Base-by-base conservation (phyloP, 2,329 filamentous ascomycete species). In the Arthrobotrys sinensis region DNA sequence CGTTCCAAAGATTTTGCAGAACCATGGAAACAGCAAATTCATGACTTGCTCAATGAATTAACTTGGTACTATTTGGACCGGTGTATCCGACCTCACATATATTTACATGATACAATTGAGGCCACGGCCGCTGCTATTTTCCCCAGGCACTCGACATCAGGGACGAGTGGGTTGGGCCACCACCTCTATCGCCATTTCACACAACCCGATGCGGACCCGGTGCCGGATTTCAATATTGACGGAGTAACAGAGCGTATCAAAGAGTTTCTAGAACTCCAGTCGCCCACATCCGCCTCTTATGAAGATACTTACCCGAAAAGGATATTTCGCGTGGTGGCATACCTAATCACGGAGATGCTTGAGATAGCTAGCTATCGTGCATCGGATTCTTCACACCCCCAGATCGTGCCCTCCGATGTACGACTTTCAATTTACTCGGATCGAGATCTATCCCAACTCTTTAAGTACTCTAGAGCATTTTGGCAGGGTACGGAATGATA, bases 1-100 rank as follows among this genome's bases (percentile, higher is more conserved):
- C 34, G 4, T 7, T 36, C 38, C 36, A 36, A 19, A 10, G 36
- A 53, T 10, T 55, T 65, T 14, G 32, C 69, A 24, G 40, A 34
- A 28, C 5, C 19, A 43, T 72, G 32, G 57, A 65, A 43, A 38
- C 57, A 40, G 1, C 21, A 55, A 10, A 24, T 48, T 4, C 7
- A 57, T n/a, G 24, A 50, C 10, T 16, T 72, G 34, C 36, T 72
- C n/a, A 72, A 65, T 14, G 69, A 72, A 24, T 6, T 72, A 36
- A 10, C n/a, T 1, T 48, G 21, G 0, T 36, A 19, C 32, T 71
- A 71, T 48, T 24, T 71, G 24, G 67, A 71, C 16, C 21, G 14
- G 21, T 63, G 19, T 21, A 34, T 70, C 8, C 24, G 46, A n/a
- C 53, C 67, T 16, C 32, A 21, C 8, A 24, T 53, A 2, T 3